Percentiles rank a stretch among this genome's conserved stretches.
phyloP scores from a whole-genome alignment of 108 stramenopile genomes.

The Hondaea fermentalgiana region DNA sequence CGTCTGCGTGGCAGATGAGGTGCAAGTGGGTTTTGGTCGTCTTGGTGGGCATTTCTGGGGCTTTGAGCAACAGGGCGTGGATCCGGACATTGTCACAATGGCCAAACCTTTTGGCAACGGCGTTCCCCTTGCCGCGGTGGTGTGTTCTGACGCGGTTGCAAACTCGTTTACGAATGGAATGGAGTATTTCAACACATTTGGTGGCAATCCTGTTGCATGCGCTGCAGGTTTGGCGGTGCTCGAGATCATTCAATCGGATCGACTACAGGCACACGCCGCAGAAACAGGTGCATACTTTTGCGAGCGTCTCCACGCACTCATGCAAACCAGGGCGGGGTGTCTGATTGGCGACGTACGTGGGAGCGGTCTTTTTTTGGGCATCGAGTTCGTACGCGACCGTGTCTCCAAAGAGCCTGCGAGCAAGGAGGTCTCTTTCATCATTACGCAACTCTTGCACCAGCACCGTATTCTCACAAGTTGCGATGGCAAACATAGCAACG shows the following conservation, averaged over 20 bases:
- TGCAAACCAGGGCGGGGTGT: not conserved
- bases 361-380: constrained; percentile 78
- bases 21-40: constrained; percentile 90
- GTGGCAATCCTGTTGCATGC: constrained; percentile 75
- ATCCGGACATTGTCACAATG: constrained; percentile 89
- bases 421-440: not conserved
- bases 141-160: constrained; percentile 62
- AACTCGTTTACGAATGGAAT: constrained; percentile 75
- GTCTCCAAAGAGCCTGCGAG: not conserved
- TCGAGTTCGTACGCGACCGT: constrained; percentile 67
- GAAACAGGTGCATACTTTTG: constrained; percentile 63
- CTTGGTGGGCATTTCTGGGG: constrained; percentile 77
- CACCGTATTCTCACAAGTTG: constrained; percentile 66
- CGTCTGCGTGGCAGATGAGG: constrained; percentile 91
- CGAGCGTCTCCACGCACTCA: constrained; percentile 39
- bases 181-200: constrained; percentile 96
- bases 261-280: constrained; percentile 66
- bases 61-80: constrained; percentile 73
- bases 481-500: constrained; percentile 79
- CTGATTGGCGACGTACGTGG: constrained; percentile 85
- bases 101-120: constrained; percentile 97
- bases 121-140: constrained; percentile 81
- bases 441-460: constrained; percentile 25
- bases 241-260: constrained; percentile 60
- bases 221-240: constrained; percentile 79